These are phyloP conservation scores for Phytophthora ramorum DNA, from an alignment of 352 stramenopile species.

Conservation along the genomic window DNA sequence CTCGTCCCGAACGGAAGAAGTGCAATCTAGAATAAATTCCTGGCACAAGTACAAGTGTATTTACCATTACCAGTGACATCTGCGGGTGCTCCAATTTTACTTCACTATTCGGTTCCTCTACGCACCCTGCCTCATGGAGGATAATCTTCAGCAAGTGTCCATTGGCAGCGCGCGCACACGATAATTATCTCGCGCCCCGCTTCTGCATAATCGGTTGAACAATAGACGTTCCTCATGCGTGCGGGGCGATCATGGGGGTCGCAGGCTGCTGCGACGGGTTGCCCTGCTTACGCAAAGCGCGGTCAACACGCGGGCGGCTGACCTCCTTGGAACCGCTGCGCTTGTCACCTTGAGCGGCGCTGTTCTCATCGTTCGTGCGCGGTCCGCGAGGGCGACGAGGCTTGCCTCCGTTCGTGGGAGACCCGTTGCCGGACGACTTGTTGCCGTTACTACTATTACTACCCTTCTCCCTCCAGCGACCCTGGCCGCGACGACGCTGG, in stretches of 20 bases:
- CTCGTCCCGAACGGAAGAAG: no score
- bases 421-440: conserved; percentile 41
- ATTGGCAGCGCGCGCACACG: conserved; percentile 5
- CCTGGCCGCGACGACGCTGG: conserved; percentile 44
- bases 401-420: conserved; percentile 34
- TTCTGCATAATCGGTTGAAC: not conserved
- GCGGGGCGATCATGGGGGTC: conserved; percentile 38
- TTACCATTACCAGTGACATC: conserved; percentile 11
- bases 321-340: conserved; percentile 44
- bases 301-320: conserved; percentile 46
- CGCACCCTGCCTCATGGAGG: conserved; percentile 12
- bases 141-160: conserved; percentile 13
- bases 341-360: conserved; percentile 23
- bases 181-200: conserved; percentile 4
- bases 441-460: conserved; percentile 44
- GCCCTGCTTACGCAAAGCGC: conserved; percentile 46
- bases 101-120: conserved; percentile 14
- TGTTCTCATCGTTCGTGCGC: conserved; percentile 39
- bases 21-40: no score
- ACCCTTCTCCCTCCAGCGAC: conserved; percentile 45
- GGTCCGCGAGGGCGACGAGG: conserved; percentile 41
- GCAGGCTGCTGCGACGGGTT: conserved; percentile 30
- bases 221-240: conserved; percentile 27
- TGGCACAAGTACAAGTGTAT: no score
- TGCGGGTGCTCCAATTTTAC: conserved; percentile 18